Evolutionary conservation across 2,329 filamentous ascomycete species (phyloP).

Genomic region (Pseudonectria buxi): DNA sequence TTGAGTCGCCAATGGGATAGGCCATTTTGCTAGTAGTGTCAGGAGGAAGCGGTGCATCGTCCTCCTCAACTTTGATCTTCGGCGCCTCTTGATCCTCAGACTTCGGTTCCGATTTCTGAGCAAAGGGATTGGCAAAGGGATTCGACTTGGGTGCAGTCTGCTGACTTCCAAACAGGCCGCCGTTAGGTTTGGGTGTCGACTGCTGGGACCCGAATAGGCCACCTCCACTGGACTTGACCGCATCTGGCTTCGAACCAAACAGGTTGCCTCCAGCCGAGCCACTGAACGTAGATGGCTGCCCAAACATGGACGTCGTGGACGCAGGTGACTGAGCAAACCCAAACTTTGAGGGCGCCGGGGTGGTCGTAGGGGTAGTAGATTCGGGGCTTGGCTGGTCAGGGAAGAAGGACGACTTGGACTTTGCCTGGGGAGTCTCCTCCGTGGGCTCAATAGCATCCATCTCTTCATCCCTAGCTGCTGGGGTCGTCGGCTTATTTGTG

Average conservation of each 20-base stretch:
- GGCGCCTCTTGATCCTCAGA: conserved; percentile 16
- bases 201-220: conserved; percentile 17
- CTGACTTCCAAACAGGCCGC: conserved; percentile 10
- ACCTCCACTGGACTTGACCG: conserved; percentile 20
- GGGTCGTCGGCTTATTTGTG: conserved; percentile 30
- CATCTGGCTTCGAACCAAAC: conserved; percentile 19
- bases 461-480: conserved; percentile 42
- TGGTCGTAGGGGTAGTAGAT: conserved; percentile 45
- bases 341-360: conserved; percentile 44
- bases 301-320: conserved; percentile 28
- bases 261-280: conserved; percentile 13
- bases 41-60: conserved; percentile 43
- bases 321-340: conserved; percentile 30
- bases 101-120: conserved; percentile 14
- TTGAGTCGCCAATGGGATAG: conserved; percentile 44
- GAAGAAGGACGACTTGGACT: conserved; percentile 27
- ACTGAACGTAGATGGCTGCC: conserved; percentile 24
- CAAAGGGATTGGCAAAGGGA: conserved; percentile 18
- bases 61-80: conserved; percentile 31
- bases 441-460: conserved; percentile 38
- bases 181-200: conserved; percentile 13
- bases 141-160: conserved; percentile 13
- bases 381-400: conserved; percentile 21
- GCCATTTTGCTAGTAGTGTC: conserved; percentile 48
- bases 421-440: conserved; percentile 31